Evolutionary conservation across 176 grass and related monocot genomes (phyloP).

Genomic region (Zea mays): DNA sequence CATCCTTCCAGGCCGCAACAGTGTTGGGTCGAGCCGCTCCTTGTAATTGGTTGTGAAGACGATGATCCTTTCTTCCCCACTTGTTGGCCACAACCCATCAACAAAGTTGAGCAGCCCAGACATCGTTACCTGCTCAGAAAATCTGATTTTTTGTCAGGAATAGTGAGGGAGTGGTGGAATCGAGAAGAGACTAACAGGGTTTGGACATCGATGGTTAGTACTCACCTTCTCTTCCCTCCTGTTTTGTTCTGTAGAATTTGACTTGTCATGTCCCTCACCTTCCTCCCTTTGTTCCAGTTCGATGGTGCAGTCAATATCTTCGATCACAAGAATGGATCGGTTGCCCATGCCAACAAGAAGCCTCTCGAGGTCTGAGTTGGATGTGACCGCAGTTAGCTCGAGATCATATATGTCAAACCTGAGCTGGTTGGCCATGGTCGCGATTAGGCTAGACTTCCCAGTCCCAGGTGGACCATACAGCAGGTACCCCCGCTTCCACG

Average conservation of each 20-base stretch:
- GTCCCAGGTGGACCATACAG: conserved; percentile 80
- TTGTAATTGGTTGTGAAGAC: conserved; percentile 92
- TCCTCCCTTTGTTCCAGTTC: conserved; percentile 56
- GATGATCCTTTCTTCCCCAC: conserved; percentile 78
- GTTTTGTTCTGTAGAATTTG: conserved; percentile 35
- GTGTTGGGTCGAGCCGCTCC: conserved; percentile 73
- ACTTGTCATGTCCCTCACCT: conserved; percentile 17
- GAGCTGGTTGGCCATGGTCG: conserved; percentile 82
- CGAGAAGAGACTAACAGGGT: neutral
- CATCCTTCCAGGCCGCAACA: conserved; percentile 84
- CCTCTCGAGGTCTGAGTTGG: conserved; percentile 52
- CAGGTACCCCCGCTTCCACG: conserved; percentile 88
- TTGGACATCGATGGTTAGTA: neutral
- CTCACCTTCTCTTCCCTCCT: conserved; percentile 51
- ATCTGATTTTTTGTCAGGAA: too few relatives aligned
- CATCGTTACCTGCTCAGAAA: conserved; percentile 53
- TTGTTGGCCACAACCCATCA: conserved; percentile 83
- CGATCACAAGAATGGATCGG: conserved; percentile 80
- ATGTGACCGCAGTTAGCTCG: conserved; percentile 59
- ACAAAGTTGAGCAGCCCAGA: conserved; percentile 85
- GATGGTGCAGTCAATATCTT: conserved; percentile 76
- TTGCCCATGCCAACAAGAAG: conserved; percentile 62
- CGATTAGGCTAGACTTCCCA: conserved; percentile 88
- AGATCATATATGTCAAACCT: conserved; percentile 77
- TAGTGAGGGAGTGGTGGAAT: neutral